Percentiles rank a stretch among this genome's conserved stretches.
These are phyloP conservation scores for Margaritispora aquatica DNA, from an alignment of 495 filamentous ascomycete genomes.

Conservation along the genomic window DNA sequence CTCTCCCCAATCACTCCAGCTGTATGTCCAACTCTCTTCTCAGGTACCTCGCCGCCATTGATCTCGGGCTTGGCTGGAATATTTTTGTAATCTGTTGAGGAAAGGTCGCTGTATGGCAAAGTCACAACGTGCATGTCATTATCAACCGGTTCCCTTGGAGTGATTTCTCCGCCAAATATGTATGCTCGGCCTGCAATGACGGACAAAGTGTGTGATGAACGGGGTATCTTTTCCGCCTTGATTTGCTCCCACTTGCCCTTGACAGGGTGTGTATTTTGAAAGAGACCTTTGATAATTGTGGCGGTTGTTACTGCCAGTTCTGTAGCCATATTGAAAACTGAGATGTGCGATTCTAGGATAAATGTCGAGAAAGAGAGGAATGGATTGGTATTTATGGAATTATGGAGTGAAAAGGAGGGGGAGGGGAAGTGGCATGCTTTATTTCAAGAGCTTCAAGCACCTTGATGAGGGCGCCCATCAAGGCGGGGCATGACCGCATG, in stretches of 20 bases:
- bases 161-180: constrained; percentile 59
- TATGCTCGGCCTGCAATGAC: constrained; percentile 61
- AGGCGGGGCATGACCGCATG: no score
- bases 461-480: not conserved
- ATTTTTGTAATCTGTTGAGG: constrained; percentile 48
- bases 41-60: constrained; percentile 34
- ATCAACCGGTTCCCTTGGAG: constrained; percentile 49
- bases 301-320: constrained; percentile 14
- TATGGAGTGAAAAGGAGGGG: no score
- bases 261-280: constrained; percentile 19
- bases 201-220: constrained; percentile 65
- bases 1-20: constrained; percentile 49
- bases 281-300: constrained; percentile 14
- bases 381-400: no score
- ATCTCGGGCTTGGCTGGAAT: constrained; percentile 38
- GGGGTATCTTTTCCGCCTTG: constrained; percentile 45
- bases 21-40: constrained; percentile 49
- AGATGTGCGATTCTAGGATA: no score
- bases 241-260: constrained; percentile 57
- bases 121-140: constrained; percentile 64
- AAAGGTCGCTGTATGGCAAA: constrained; percentile 44
- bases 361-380: no score
- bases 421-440: no score
- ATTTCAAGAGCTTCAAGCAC: no score
- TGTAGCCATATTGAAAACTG: constrained; percentile 25